Evolutionary conservation across 768 basidiomycete genomes (phyloP), one percentile per base, ranked within the genome.

Genomic region (Tylopilus rubrobrunneus): DNA sequence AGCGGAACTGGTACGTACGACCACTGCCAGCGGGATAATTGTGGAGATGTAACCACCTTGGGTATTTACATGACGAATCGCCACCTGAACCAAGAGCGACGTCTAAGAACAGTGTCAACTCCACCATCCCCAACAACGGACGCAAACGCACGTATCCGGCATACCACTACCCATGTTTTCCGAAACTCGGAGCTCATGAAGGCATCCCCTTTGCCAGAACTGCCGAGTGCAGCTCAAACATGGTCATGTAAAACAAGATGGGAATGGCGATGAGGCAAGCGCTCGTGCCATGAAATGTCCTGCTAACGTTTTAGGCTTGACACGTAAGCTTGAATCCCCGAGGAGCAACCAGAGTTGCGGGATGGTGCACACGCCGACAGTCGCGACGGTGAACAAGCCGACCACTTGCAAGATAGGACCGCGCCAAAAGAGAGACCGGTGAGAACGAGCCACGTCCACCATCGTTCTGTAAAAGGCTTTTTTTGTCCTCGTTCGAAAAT

Each of bases 181-280:
- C 98, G 95, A 75, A 99, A 99, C 67, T 94, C 95, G 3, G 93
- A 91, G 73, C 91, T 96, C 97, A 99, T 99, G 72, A 99, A 99
- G 1, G 95, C 94, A 67, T 98, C 97, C 0, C 97, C 97, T 49
- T 98, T 96, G 31, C 97, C 97, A 2, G 90, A 89, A 70, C 87
- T 89, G n/a, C n/a, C n/a, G 98, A 98, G 69, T 99, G 97, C 49
- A 99, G 85, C 71, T 87, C 81, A 76, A 99, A 99, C 90, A 97
- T 97, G 66, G 76, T 68, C 91, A 98, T 94, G 75, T 99, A 99
- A 69, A 99, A 95, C 36, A 87, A 39, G 31, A 87, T 66, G 4
- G 97, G 96, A 4, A 99, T 67, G 31, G 76, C 77, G 62, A 99
- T 98, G 52, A 98, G 78, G 71, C 96, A 97, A 97, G 60, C 0